Evolutionary conservation across 2,329 filamentous ascomycete genomes (phyloP), one percentile per base, ranked within the genome.

Genomic region (Trichophyton benhamiae): DNA sequence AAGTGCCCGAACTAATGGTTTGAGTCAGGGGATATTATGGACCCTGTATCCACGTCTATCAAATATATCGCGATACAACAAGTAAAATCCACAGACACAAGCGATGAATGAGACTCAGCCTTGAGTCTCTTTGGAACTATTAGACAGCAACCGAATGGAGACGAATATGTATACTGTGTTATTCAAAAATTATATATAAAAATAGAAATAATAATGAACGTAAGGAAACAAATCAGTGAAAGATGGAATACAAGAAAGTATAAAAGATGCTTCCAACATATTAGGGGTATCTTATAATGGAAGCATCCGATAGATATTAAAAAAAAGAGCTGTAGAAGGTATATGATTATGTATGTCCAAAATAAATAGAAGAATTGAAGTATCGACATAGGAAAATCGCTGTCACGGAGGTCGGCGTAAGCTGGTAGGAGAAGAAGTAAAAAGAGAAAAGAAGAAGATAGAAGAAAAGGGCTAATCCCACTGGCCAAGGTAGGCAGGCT

Each of bases 401-500:
- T 55, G 52, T 36, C 15, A 13, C 33, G 33, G 33, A 13, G 9
- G 33, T 38, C 9, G 3, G 3, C 33, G 9, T 38, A 38, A 38
- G 9, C 9, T 38, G 33, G 33, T 13, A 13, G 33, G 33, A 2
- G 8, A 30, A 38, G 33, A 11, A 38, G 33, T 9, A 3, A 4
- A 3, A 13, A 13, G 33, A 38, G 17, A 52, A 20, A 22, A 25
- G n/a, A 52, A 52, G 46, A 4, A 9, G 13, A 55, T 2, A 55
- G 30, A 33, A 55, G 27, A 17, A 58, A 44, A 44, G 42, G 13
- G 22, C 59, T 41, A 64, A 58, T 64, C 63, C 63, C 63, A 64
- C 30, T 61, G 53, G 27, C 59, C 61, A 38, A 64, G 27, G 49
- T 60, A 59, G 33, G 42, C 59, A 13, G 76, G 76, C 61, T 67